These are phyloP conservation scores for Diaporthe sp. DNA, from an alignment of 2,329 filamentous ascomycete species.

Conservation along the genomic window DNA sequence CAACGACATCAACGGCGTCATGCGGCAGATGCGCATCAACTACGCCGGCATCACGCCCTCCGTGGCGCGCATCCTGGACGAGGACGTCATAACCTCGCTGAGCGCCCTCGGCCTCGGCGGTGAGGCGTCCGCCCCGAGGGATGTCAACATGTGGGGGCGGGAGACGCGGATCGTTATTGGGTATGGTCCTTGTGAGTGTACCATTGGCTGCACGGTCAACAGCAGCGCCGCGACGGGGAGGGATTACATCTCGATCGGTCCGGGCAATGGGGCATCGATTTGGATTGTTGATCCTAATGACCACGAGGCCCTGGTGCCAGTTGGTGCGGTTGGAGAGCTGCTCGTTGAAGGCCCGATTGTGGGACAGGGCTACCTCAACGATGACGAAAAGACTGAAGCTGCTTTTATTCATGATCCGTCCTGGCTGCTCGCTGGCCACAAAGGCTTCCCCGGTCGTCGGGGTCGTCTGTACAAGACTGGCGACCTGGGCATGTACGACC, in stretches of 20 bases:
- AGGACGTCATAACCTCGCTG: constrained; percentile 61
- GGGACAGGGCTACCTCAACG: constrained; percentile 64
- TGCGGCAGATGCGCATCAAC: constrained; percentile 54
- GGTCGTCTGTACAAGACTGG: constrained; percentile 63
- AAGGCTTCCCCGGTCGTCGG: constrained; percentile 50
- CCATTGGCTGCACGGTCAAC: constrained; percentile 55
- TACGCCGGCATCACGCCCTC: constrained; percentile 67
- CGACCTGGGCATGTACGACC: constrained; percentile 60
- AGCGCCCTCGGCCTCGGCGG: constrained; percentile 65
- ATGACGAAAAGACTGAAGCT: constrained; percentile 50
- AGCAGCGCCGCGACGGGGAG: constrained; percentile 45
- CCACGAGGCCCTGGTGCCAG: constrained; percentile 47
- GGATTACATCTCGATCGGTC: constrained; percentile 48
- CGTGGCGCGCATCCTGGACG: constrained; percentile 62
- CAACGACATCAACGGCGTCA: constrained; percentile 53
- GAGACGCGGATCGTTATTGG: constrained; percentile 64
- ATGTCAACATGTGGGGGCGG: constrained; percentile 63
- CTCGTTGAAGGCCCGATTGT: constrained; percentile 61
- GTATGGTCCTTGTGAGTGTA: constrained; percentile 69
- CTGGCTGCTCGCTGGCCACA: constrained; percentile 51
- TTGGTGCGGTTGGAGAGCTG: constrained; percentile 53
- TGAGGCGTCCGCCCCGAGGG: constrained; percentile 66
- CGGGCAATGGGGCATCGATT: constrained; percentile 43
- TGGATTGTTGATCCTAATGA: constrained; percentile 49
- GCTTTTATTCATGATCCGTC: constrained; percentile 48